Evolutionary conservation across 2,329 filamentous ascomycete genomes (phyloP), one percentile per base, ranked within the genome.

Genomic region (Cordyceps tenuipes): DNA sequence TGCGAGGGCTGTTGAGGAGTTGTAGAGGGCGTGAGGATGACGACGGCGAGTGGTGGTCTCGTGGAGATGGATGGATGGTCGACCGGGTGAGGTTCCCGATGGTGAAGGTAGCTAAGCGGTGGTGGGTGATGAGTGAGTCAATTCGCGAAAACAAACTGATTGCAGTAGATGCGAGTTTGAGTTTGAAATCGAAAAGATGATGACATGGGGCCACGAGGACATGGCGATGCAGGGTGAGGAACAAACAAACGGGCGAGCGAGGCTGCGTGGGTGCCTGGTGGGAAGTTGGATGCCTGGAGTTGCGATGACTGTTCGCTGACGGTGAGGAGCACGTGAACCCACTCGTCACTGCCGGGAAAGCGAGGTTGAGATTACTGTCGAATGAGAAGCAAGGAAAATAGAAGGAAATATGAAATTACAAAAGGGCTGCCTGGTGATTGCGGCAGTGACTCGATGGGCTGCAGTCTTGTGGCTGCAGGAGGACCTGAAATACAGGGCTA

Each of bases 1-100:
- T 44, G 52, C 52, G 39, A 55, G 52, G 52, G 52, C 52, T 55
- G 52, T 5, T 44, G 52, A 46, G 39, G 52, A 55, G 52, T 23
- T 34, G 12, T 29, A 47, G 43, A 26, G 47, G 43, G 53, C 53
- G 43, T 56, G 53, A 56, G 43, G 41, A 8, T 52, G 12, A 36
- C 36, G 17, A n/a, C 36, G 26, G 4, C 15, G 3, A n/a, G 34
- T 12, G 13, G 9, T 19, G 21, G 21, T 41, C 19, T 31, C 19
- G 34, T 41, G 19, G 34, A 23, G 10, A 17, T 41, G 21, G n/a
- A n/a, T n/a, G n/a, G n/a, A n/a, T 23, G 23, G 23, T 4, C 23
- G 23, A 23, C 19, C 50, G 34, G 39, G 26, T 52, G 50, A 41
- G 8, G 7, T 26, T 19, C 2, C 17, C 23, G 49, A 17, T 15